Conservation (phyloP, 495 filamentous ascomycete species). For the Penicillium arizonense region DNA sequence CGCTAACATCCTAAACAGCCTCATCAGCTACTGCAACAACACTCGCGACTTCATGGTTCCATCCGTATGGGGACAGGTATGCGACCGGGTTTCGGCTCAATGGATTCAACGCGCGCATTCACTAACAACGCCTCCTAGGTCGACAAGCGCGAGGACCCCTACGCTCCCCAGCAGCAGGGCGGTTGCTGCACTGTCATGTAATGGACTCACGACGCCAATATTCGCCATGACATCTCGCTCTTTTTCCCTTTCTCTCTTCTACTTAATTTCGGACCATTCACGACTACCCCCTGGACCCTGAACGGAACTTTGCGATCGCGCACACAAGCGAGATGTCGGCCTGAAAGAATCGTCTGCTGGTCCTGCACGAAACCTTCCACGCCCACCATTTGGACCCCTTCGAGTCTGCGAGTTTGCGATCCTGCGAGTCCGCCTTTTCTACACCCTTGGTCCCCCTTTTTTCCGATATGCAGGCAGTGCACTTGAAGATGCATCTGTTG, state of each 20-base stretch:
- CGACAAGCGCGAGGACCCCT: conserved; percentile 92
- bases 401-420: not conserved
- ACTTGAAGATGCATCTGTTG: conserved; percentile 14
- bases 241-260: conserved; percentile 12
- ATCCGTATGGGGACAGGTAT: conserved; percentile 89
- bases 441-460: conserved; percentile 26
- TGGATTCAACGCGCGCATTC: conserved; percentile 9
- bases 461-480: conserved; percentile 6
- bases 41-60: conserved; percentile 99
- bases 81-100: conserved; percentile 25
- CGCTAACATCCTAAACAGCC: conserved; percentile 48
- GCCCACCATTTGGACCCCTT: not conserved
- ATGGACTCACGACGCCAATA: conserved; percentile 37
- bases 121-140: conserved; percentile 47
- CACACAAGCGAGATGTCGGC: conserved; percentile 16
- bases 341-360: conserved; percentile 38
- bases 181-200: conserved; percentile 96
- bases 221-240: conserved; percentile 37
- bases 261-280: conserved; percentile 26
- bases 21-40: conserved; percentile 94
- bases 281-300: conserved; percentile 17
- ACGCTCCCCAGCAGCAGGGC: conserved; percentile 85
- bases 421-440: conserved; percentile 19
- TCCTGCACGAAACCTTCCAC: conserved; percentile 37
- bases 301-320: conserved; percentile 17